Base-by-base conservation (phyloP, 768 basidiomycete genomes). In the Naganishia friedmannii region DNA sequence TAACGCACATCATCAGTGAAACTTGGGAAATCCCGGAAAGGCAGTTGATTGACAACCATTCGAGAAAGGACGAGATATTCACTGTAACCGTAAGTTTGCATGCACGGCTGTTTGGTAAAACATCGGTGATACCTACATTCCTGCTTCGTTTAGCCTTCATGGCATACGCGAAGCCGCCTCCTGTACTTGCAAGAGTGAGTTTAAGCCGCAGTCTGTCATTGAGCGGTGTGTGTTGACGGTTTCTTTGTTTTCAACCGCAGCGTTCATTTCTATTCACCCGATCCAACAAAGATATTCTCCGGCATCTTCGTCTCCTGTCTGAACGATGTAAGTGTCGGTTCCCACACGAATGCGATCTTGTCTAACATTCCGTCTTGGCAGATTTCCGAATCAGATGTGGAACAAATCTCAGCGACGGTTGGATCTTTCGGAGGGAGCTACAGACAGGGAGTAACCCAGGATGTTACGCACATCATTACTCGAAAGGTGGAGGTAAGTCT, bases 391-490 rank as follows among this genome's bases (percentile, higher is more conserved):
- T 72, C 86, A 9, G 93, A 95, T 78, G 80, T 87, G 31, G 90
- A 90, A 75, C 86, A 89, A 2, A 85, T 95, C 48, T 85, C 86
- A 0, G 89, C 88, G 0, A 90, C 88, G 0, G 86, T 94, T 32
- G 84, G 85, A 1, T 86, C 88, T 0, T 85, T 91, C 3, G 93
- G 93, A 2, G 93, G 93, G 0, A 88, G 91, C 79, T 91, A 88
- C 87, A 86, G 90, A 29, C 81, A 82, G 0, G 87, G 87, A 10
- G 85, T 94, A 58, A 93, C 92, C 0, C 85, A 86, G 69, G 93
- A 95, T 69, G 89, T 92, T 26, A 94, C 93, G 0, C 93, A 95
- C 77, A 85, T 95, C 60, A 90, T 94, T 87, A 87, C 34, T 26
- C 37, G 60, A 13, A 63, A 45, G 46, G 60, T 63, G 21, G 60